Evolutionary conservation across 1,284 basidiomycete species (phyloP).

Genomic region (Trichosporon asahii): DNA sequence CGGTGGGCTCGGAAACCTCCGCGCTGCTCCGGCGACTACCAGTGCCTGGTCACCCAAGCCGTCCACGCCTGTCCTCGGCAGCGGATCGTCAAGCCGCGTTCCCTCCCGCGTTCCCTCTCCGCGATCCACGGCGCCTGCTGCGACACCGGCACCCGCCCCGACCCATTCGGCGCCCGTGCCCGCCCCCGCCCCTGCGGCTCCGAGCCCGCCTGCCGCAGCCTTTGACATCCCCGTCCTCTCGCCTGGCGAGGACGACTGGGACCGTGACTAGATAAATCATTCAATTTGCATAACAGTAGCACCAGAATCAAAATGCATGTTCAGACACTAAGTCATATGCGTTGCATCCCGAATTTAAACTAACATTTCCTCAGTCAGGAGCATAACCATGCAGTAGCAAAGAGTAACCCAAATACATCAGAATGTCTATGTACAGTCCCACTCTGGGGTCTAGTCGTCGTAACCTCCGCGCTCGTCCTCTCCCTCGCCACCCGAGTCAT

Average conservation of each 20-base stretch:
- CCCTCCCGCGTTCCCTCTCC: constrained; percentile 8
- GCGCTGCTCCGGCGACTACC: constrained; percentile 8
- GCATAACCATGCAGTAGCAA: neutral
- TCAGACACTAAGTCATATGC: neutral
- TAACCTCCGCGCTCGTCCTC: constrained; percentile 16
- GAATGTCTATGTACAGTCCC: neutral
- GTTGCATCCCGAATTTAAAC: too few species aligned
- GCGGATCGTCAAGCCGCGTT: constrained; percentile 17
- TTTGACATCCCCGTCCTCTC: neutral
- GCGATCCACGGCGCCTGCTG: neutral
- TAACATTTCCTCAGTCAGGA: neutral
- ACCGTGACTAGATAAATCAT: neutral
- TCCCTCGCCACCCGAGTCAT: constrained; percentile 42
- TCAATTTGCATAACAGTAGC: neutral
- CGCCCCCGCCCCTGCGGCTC: neutral
- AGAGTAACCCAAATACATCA: neutral
- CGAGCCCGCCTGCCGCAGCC: neutral
- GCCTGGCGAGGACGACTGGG: constrained; percentile 10
- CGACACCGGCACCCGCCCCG: neutral
- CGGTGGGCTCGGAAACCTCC: constrained; percentile 31
- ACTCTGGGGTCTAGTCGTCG: constrained; percentile 11
- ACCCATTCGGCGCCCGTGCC: neutral
- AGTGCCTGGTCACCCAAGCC: constrained; percentile 14
- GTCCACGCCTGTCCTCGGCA: constrained; percentile 12
- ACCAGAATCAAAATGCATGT: neutral